phyloP scores from a whole-genome alignment of 192 early-diverging fungal genomes.

The Polychytrium aggregatum region DNA sequence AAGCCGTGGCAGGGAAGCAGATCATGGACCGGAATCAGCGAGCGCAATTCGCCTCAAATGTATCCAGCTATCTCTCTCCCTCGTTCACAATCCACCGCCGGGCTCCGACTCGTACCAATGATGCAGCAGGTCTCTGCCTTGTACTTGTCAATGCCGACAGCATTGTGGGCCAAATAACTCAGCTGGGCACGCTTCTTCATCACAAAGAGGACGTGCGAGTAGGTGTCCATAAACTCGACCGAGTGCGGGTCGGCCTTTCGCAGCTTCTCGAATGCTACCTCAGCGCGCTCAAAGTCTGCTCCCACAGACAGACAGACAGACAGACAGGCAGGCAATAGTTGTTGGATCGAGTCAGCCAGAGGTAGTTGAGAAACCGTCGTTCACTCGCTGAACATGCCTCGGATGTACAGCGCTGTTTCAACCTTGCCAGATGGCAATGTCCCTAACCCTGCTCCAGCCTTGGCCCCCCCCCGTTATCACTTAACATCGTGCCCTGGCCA shows the following conservation, averaged over 20 bases:
- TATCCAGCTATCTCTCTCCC: background rate
- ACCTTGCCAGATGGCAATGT: no score
- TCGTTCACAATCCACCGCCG: background rate
- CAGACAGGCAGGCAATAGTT: constrained; percentile 1
- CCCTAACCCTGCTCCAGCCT: no score
- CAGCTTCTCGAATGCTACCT: constrained; percentile 56
- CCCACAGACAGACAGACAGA: background rate
- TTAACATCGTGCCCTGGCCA: no score
- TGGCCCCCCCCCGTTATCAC: no score
- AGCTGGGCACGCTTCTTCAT: constrained; percentile 60
- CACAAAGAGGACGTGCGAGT: constrained; percentile 80
- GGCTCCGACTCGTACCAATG: constrained; percentile 1
- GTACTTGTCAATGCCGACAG: constrained; percentile 60
- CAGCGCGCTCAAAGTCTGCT: constrained; percentile 63
- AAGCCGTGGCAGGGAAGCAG: background rate
- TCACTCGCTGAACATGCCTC: constrained; percentile 6
- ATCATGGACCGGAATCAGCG: no score
- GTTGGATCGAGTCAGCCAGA: background rate
- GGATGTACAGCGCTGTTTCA: no score
- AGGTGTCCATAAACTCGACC: constrained; percentile 71
- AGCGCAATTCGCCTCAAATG: no score
- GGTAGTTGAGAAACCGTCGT: constrained; percentile 1
- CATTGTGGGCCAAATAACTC: constrained; percentile 63
- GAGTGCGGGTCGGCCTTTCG: constrained; percentile 60
- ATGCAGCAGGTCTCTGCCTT: constrained; percentile 72